phyloP scores from a whole-genome alignment of 768 basidiomycete genomes.

The Pleurotus eryngii region DNA sequence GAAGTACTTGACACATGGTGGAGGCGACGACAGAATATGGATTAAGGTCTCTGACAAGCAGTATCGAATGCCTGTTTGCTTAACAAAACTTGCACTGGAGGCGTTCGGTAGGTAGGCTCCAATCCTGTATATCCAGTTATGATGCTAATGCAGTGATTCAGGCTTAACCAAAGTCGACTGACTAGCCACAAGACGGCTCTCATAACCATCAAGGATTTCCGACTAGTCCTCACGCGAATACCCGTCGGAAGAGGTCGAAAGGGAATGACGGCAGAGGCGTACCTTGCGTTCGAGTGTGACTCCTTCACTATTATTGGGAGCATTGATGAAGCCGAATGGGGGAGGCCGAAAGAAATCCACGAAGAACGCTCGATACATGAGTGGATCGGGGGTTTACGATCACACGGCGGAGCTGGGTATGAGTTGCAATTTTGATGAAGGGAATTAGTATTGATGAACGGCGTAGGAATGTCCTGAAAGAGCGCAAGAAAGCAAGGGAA shows the following conservation, averaged over 20 bases:
- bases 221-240: conserved; percentile 48
- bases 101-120: conserved; percentile 35
- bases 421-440: conserved; percentile 18
- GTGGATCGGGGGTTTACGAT: conserved; percentile 57
- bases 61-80: conserved; percentile 46
- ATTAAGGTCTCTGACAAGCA: conserved; percentile 59
- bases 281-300: conserved; percentile 55
- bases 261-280: conserved; percentile 36
- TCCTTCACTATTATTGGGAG: conserved; percentile 39
- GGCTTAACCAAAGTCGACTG: conserved; percentile 27
- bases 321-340: conserved; percentile 44
- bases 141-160: too few relatives aligned
- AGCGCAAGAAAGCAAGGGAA: conserved; percentile 33
- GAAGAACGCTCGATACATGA: conserved; percentile 34
- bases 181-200: conserved; percentile 45
- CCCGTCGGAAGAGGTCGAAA: conserved; percentile 35
- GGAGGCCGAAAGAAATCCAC: conserved; percentile 47
- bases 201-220: conserved; percentile 46
- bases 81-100: conserved; percentile 48
- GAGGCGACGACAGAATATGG: conserved; percentile 50
- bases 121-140: background rate
- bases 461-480: conserved; percentile 41
- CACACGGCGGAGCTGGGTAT: conserved; percentile 61
- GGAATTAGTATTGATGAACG: background rate
- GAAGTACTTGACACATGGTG: conserved; percentile 56